A percentile compares a stretch with the other conserved stretches of the same genome.
These are phyloP conservation scores for Blastocystis sp. DNA, from an alignment of 352 stramenopile species.

Conservation along the genomic window DNA sequence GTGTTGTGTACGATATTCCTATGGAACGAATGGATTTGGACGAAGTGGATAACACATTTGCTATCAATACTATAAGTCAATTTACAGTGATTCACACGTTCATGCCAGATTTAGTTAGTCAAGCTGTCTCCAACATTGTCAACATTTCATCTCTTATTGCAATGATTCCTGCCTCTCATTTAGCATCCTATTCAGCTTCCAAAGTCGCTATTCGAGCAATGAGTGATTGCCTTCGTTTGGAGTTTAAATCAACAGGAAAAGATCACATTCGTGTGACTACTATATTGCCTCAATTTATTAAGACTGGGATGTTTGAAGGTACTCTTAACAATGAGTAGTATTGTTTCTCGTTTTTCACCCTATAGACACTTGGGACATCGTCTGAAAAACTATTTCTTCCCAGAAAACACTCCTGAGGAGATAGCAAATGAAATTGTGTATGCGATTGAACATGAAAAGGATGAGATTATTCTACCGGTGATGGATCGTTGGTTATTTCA, in stretches of 20 bases:
- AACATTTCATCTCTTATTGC: constrained; percentile 52
- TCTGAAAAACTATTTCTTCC: constrained; percentile 28
- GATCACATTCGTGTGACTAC: constrained; percentile 51
- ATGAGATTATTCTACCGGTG: constrained; percentile 50
- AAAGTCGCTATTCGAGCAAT: constrained; percentile 17
- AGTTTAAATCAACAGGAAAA: background rate
- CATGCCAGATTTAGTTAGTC: constrained; percentile 13
- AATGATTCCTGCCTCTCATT: background rate
- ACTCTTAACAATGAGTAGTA: background rate
- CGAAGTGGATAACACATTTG: constrained; percentile 31
- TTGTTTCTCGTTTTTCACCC: background rate
- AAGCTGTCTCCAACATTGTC: constrained; percentile 41
- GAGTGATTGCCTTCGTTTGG: constrained; percentile 33
- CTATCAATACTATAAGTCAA: background rate
- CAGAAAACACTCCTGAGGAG: constrained; percentile 27
- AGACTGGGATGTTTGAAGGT: constrained; percentile 16
- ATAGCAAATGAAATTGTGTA: constrained; percentile 35
- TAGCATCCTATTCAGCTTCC: constrained; percentile 10
- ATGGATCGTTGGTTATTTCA: background rate
- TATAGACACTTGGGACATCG: background rate
- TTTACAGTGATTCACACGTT: constrained; percentile 43
- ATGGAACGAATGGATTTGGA: background rate
- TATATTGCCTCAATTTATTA: constrained; percentile 24
- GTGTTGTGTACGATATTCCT: constrained; percentile 7
- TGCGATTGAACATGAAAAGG: constrained; percentile 41